Base-by-base conservation (phyloP, 2,329 filamentous ascomycete species). In the Colletotrichum liriopes region DNA sequence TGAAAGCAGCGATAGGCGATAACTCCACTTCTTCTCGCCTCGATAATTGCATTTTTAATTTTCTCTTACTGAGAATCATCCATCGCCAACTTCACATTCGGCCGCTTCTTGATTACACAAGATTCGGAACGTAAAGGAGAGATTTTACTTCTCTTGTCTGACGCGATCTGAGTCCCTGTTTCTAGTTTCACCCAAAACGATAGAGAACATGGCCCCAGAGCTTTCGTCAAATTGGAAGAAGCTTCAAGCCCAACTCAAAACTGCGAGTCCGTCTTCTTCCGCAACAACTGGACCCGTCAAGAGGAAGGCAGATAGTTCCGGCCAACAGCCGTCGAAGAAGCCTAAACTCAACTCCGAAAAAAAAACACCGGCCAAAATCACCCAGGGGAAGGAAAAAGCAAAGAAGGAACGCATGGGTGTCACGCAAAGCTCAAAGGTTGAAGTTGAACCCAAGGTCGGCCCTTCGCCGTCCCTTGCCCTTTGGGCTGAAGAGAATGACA, bases 141-240 rank as follows among this genome's bases (percentile, higher is more conserved):
- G 45, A 9, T 11, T 45, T 4, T 4, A 52, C 18, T 2, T 26
- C 16, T 37, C 4, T 64, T 2, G 12, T 41, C 26, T 20, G 18
- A n/a, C 37, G 2, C 26, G 18, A 43, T 14, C 12, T n/a, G 12
- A 55, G 39, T 18, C 4, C 11, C 39, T 14, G 8, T 9, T 14
- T 6, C 1, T 18, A 7, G 35, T 12, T 9, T 5, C 39, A 45
- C 11, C 2, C 5, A 29, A 47, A 39, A 49, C 5, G 3, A 3
- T 29, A 64, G 68, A 74, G 67, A 76, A 52, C 73, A 87, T 87
- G 85, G 81, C 84, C 47, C 81, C 81, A 47, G 84, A 84, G 76
- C 82, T 92, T 43, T 92, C 90, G 16, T 90, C 89, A 65, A 95
- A 95, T 80, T 95, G 93, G 93, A 94, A 94, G 83, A 92, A 89